Conservation (phyloP, 345 rosid genomes). For the rapeseed (Brassica napus) region DNA sequence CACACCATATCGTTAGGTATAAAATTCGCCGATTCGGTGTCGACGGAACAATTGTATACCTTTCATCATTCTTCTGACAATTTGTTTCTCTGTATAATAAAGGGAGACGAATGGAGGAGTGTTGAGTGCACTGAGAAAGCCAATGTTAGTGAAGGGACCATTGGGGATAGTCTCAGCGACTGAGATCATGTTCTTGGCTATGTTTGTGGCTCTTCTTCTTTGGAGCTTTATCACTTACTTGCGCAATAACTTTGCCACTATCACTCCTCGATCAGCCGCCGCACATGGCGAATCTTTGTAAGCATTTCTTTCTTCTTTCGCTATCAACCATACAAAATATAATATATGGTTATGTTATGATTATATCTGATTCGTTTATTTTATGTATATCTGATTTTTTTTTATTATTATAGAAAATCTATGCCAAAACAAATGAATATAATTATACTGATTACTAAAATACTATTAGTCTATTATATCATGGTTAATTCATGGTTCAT, state of each 20-base stretch:
- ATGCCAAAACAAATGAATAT: neutral
- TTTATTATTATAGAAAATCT: neutral
- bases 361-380: neutral
- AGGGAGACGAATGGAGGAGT: constrained; percentile 29
- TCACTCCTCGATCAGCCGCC: constrained; percentile 48
- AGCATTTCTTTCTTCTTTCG: constrained; percentile 20
- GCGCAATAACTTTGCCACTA: constrained; percentile 41
- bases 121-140: constrained; percentile 44
- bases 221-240: constrained; percentile 63
- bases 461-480: neutral
- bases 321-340: constrained; percentile 2
- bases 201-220: constrained; percentile 67
- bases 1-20: constrained; percentile 9
- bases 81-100: neutral
- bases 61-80: neutral
- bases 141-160: constrained; percentile 79
- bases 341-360: neutral
- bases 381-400: neutral
- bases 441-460: neutral
- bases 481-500: neutral
- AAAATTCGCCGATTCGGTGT: neutral
- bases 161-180: constrained; percentile 71
- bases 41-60: neutral
- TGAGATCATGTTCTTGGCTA: constrained; percentile 61
- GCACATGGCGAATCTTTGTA: constrained; percentile 50